These are phyloP conservation scores for Solanum phureja DNA, from an alignment of 257 asterid species.

Conservation along the genomic window DNA sequence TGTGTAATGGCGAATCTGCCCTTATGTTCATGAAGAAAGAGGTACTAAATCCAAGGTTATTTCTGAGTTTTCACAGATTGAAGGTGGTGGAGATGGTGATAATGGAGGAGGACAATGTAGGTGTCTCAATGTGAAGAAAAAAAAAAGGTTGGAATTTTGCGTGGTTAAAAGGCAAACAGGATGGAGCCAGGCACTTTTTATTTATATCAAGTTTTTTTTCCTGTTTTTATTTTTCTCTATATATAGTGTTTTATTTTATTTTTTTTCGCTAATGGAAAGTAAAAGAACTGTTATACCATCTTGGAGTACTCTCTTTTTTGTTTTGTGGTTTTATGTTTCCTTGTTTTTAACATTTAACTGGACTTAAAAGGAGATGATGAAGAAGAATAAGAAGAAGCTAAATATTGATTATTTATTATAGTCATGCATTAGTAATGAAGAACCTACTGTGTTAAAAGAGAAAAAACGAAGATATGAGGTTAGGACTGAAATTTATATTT, in stretches of 20 bases:
- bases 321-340: background rate
- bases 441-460: slow-evolving; percentile 8
- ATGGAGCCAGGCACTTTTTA: slow-evolving; percentile 73
- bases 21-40: slow-evolving; percentile 20
- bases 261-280: slow-evolving; percentile 11
- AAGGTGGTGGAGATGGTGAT: background rate
- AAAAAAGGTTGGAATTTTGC: slow-evolving; percentile 9
- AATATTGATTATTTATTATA: slow-evolving; percentile 9
- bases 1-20: slow-evolving; percentile 32
- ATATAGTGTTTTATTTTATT: background rate
- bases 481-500: background rate
- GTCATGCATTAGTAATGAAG: slow-evolving; percentile 10
- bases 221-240: background rate
- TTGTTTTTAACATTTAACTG: background rate
- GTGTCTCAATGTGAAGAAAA: slow-evolving; percentile 1
- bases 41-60: slow-evolving; percentile 30
- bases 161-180: slow-evolving; percentile 77
- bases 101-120: slow-evolving; percentile 31
- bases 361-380: slow-evolving; percentile 2
- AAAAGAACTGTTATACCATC: slow-evolving; percentile 12
- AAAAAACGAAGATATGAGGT: background rate
- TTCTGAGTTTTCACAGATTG: slow-evolving; percentile 29
- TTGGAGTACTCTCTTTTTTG: background rate
- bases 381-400: slow-evolving; percentile 5
- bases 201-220: slow-evolving; percentile 5